Percentiles rank a stretch among this genome's conserved stretches.
Evolutionary conservation across 352 stramenopile genomes (phyloP).

Genomic region (Pythium plurisporium): DNA sequence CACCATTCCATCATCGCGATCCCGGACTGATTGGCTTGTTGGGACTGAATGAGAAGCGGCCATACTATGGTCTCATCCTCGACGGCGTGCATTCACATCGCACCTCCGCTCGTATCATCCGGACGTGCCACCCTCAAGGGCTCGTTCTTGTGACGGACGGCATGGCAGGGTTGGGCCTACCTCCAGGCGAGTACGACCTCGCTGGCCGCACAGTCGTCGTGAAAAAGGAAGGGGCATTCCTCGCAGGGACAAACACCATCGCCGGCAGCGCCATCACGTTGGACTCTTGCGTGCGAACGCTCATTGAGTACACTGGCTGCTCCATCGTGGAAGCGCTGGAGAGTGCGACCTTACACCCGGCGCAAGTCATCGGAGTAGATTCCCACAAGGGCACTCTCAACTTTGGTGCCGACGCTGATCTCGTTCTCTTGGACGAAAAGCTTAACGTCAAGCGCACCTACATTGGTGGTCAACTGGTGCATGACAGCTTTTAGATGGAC

Average conservation of each 20-base stretch:
- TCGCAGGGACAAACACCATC: conserved; percentile 76
- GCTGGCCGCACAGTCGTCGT: conserved; percentile 66
- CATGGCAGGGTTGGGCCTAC: conserved; percentile 81
- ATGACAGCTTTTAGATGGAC: conserved; percentile 21
- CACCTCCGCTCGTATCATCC: conserved; percentile 76
- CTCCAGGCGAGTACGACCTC: conserved; percentile 66
- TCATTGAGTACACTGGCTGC: conserved; percentile 83
- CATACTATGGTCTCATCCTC: conserved; percentile 83
- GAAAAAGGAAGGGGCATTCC: conserved; percentile 30
- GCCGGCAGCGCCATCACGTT: conserved; percentile 82
- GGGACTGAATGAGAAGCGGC: conserved; percentile 37
- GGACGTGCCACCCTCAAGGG: conserved; percentile 66
- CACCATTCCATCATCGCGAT: conserved; percentile 87
- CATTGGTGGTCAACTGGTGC: conserved; percentile 62
- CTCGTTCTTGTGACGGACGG: conserved; percentile 82
- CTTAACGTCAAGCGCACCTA: conserved; percentile 73
- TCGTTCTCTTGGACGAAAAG: conserved; percentile 74
- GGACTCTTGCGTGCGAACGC: conserved; percentile 74
- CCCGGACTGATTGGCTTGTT: conserved; percentile 87
- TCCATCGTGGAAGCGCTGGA: conserved; percentile 64
- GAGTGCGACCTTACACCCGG: conserved; percentile 72
- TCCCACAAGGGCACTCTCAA: conserved; percentile 62
- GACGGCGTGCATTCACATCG: conserved; percentile 87
- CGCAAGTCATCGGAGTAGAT: conserved; percentile 56
- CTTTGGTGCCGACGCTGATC: conserved; percentile 75